Base-by-base conservation (phyloP, 805 yeast species). In the Barnettozyma sp. region DNA sequence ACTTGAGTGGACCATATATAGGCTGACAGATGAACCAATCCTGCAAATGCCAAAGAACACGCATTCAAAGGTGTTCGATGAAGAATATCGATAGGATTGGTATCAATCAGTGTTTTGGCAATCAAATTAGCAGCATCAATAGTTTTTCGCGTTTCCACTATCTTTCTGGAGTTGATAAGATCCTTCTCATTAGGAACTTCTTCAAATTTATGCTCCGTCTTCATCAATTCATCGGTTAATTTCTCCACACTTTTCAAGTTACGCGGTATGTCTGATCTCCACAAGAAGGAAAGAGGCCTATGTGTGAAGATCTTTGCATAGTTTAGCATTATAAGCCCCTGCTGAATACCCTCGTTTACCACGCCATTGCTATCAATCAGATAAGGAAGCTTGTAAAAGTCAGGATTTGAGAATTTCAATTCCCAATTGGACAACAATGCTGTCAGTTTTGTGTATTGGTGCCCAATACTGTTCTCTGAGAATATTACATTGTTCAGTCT, bases 251-350 rank as follows among this genome's bases (percentile, higher is more conserved):
- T 64, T 38, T 55, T 55, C 14, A 70, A 59, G 33, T 60, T 60
- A 36, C 59, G 62, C 5, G 73, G 67, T 14, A 64, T 54, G 42
- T 66, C 70, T 1, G 69, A 63, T 47, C 71, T 63, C 75, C 75
- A 71, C 4, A 71, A 53, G 46, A 63, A 70, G 8, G 76, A 70
- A 38, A 71, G 62, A 3, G 77, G 78, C 38, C 77, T 50, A 49
- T 71, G 75, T 4, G 71, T 68, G 43, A 71, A 71, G n/a, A 72
- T 69, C 42, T 67, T 69, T 2, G 77, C 75, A 50, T 71, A 71
- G 39, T 66, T 67, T 35, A 66, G 56, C 50, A 72, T 50, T 37
- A 70, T 56, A 8, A 67, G 58, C 2, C 75, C 63, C 44, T 72
- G 76, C 35, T 70, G 74, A 4, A 71, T 67, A 20, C 77, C 78